These are phyloP conservation scores for Cucurbita pepo DNA, from an alignment of 306 rosid genomes.

Conservation along the genomic window DNA sequence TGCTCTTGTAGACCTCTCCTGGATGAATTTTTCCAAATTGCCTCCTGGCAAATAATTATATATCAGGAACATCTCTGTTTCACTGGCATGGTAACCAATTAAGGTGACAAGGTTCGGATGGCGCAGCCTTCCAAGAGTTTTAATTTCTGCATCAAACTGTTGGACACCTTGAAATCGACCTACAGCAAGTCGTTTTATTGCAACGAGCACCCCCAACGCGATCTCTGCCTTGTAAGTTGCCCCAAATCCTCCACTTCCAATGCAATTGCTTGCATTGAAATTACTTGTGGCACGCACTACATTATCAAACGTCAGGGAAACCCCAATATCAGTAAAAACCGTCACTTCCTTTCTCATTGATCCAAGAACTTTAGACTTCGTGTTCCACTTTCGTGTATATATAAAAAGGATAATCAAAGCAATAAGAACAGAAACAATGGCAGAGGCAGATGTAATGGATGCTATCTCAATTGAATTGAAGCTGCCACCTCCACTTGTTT, in stretches of 20 bases:
- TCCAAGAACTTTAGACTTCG: slow-evolving; percentile 50
- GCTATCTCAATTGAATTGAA: slow-evolving; percentile 86
- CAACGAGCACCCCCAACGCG: slow-evolving; percentile 44
- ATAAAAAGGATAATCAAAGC: slow-evolving; percentile 53
- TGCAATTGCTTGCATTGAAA: slow-evolving; percentile 74
- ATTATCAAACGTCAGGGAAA: slow-evolving; percentile 57
- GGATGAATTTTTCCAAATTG: slow-evolving; percentile 75
- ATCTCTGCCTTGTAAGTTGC: slow-evolving; percentile 90
- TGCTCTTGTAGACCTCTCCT: slow-evolving; percentile 70
- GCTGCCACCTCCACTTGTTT: slow-evolving; percentile 11
- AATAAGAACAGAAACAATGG: slow-evolving; percentile 71
- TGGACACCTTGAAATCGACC: slow-evolving; percentile 87
- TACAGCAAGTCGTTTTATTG: slow-evolving; percentile 74
- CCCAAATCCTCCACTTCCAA: slow-evolving; percentile 94
- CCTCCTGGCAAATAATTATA: slow-evolving; percentile 85
- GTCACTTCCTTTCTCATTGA: slow-evolving; percentile 62
- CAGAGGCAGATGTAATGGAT: slow-evolving; percentile 86
- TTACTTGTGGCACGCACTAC: slow-evolving; percentile 70
- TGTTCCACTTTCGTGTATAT: slow-evolving; percentile 70
- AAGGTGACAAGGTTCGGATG: slow-evolving; percentile 76
- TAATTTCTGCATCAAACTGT: slow-evolving; percentile 79
- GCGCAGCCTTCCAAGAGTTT: slow-evolving; percentile 81
- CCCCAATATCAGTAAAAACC: slow-evolving; percentile 58
- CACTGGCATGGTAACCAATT: slow-evolving; percentile 87
- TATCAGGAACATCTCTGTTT: slow-evolving; percentile 77